Percentiles rank a stretch among this genome's conserved stretches.
phyloP scores from a whole-genome alignment of 2,329 filamentous ascomycete genomes.

The Aureobasidium sp. region DNA sequence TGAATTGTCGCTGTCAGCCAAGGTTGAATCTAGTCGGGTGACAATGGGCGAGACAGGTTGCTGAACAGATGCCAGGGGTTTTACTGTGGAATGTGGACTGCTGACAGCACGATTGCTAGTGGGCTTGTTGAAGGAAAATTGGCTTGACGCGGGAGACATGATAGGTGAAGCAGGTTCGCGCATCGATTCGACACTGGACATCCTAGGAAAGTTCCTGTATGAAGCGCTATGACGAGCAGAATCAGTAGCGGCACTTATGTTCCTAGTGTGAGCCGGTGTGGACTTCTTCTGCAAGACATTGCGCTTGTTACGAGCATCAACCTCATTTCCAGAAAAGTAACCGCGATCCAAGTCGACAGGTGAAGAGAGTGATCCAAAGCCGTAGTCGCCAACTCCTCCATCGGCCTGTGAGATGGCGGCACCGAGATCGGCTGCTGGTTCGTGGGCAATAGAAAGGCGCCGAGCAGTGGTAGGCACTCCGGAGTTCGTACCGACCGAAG shows the following conservation, averaged over 20 bases:
- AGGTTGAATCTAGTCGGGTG: constrained; percentile 45
- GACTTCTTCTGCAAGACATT: constrained; percentile 68
- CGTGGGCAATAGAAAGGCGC: constrained; percentile 2
- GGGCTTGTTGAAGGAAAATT: constrained; percentile 47
- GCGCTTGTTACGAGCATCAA: constrained; percentile 58
- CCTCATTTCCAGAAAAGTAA: constrained; percentile 86
- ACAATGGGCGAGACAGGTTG: constrained; percentile 44
- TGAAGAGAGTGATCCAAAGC: constrained; percentile 22
- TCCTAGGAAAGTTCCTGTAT: constrained; percentile 61
- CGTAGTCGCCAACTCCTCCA: constrained; percentile 17
- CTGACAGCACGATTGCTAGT: constrained; percentile 31
- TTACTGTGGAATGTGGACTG: constrained; percentile 42
- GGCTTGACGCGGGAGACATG: constrained; percentile 53
- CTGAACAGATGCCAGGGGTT: constrained; percentile 30
- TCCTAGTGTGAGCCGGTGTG: constrained; percentile 48
- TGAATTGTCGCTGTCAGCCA: constrained; percentile 40
- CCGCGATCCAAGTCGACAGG: constrained; percentile 66
- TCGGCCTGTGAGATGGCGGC: not conserved
- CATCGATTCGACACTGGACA: constrained; percentile 69
- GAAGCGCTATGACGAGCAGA: constrained; percentile 46
- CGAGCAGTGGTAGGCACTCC: not conserved
- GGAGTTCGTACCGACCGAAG: constrained; percentile 31
- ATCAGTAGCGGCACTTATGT: constrained; percentile 59
- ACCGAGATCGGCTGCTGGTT: not conserved
- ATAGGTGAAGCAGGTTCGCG: constrained; percentile 40